Conservation (phyloP, 2,329 filamentous ascomycete species). For the Aspergillus sp. region DNA sequence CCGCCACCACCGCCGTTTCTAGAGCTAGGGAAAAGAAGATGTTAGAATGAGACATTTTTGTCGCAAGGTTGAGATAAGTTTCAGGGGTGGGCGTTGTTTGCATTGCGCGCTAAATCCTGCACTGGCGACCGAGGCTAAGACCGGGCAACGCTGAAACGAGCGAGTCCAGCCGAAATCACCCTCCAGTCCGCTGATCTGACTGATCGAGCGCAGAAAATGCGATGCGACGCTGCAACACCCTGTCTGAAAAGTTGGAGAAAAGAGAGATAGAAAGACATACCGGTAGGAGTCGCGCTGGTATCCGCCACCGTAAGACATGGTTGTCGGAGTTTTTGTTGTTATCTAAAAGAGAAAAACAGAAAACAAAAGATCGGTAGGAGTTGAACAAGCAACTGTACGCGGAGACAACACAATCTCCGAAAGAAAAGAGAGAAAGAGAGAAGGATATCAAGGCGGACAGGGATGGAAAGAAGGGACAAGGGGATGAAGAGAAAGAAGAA, state of each 20-base stretch:
- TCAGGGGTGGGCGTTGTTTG: background rate
- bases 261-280: slow-evolving; percentile 26
- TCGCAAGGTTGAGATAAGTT: background rate
- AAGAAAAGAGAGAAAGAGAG: background rate
- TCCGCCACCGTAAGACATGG: slow-evolving; percentile 73
- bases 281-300: slow-evolving; percentile 55
- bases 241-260: background rate
- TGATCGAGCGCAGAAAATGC: background rate
- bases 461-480: slow-evolving; percentile 17
- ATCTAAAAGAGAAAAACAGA: slow-evolving; percentile 8
- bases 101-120: background rate
- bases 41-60: slow-evolving; percentile 11
- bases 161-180: background rate
- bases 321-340: slow-evolving; percentile 25
- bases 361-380: background rate
- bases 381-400: slow-evolving; percentile 10
- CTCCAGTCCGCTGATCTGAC: background rate
- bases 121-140: background rate
- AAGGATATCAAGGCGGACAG: background rate
- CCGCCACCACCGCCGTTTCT: slow-evolving; percentile 52
- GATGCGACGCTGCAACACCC: background rate
- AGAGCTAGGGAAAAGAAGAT: slow-evolving; percentile 22
- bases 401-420: slow-evolving; percentile 2
- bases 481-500: slow-evolving; percentile 20
- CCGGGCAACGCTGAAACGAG: background rate